Evolutionary conservation across 208 protist species (phyloP).

Genomic region (Leishmania gerbilli): DNA sequence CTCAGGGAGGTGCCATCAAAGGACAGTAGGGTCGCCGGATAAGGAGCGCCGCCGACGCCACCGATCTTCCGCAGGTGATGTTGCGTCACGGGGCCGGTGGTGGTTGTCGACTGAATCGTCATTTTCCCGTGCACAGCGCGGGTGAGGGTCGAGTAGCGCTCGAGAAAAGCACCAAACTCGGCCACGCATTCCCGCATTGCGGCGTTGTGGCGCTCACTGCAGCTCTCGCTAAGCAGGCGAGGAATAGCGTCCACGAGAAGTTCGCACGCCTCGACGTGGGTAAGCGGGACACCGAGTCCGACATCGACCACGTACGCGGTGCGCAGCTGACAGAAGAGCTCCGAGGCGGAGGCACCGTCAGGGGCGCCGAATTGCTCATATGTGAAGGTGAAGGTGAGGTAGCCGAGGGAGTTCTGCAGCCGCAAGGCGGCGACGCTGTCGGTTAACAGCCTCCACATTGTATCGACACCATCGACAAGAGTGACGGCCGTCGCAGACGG

Average conservation of each 20-base stretch:
- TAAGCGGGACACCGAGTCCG: conserved; percentile 67
- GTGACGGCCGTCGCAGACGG: not conserved
- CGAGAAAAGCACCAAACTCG: conserved; percentile 74
- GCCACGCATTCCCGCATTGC: conserved; percentile 62
- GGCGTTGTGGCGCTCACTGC: conserved; percentile 57
- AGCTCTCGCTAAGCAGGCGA: conserved; percentile 42
- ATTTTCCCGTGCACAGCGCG: conserved; percentile 49
- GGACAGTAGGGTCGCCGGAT: conserved; percentile 50
- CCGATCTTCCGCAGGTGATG: conserved; percentile 68
- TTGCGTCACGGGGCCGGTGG: conserved; percentile 61
- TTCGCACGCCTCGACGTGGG: conserved; percentile 52
- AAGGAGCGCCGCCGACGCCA: conserved; percentile 61
- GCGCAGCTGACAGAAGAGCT: conserved; percentile 30
- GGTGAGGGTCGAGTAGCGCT: conserved; percentile 72
- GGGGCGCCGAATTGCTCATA: conserved; percentile 10
- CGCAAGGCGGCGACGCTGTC: conserved; percentile 42
- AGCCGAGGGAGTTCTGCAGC: conserved; percentile 66
- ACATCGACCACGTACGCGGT: conserved; percentile 49
- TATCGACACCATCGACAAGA: conserved; percentile 17
- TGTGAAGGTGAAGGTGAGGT: conserved; percentile 44
- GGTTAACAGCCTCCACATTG: conserved; percentile 18
- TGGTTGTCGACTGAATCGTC: conserved; percentile 57
- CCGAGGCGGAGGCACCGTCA: not conserved
- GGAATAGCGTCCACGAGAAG: conserved; percentile 45
- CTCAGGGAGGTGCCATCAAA: conserved; percentile 60